A percentile compares a stretch with the other conserved stretches of the same genome.
Conservation (phyloP, 495 filamentous ascomycete genomes). For the Pseudotulostoma volvatum region DNA sequence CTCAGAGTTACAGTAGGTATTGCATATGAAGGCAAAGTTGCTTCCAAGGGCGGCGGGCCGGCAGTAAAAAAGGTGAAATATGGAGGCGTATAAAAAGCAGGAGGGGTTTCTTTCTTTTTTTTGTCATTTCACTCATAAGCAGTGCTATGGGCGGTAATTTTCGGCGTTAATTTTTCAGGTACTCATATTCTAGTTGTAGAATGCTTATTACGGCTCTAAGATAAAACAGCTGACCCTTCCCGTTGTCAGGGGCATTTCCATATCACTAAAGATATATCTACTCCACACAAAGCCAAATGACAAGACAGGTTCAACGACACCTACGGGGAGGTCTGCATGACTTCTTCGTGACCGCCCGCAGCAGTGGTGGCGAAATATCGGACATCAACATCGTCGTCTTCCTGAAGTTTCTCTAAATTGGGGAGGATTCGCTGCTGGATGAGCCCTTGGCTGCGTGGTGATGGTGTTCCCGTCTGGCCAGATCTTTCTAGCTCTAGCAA, state of each 20-base stretch:
- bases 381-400: constrained; percentile 95
- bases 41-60: too few relatives aligned
- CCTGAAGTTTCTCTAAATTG: constrained; percentile 82
- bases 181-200: too few relatives aligned
- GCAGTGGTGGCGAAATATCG: constrained; percentile 81
- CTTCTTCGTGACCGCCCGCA: constrained; percentile 30
- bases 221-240: constrained; percentile 15
- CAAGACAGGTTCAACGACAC: neutral
- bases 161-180: too few relatives aligned
- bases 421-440: constrained; percentile 80
- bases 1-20: too few relatives aligned
- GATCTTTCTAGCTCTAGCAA: constrained; percentile 70
- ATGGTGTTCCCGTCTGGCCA: constrained; percentile 42
- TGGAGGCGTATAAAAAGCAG: too few relatives aligned
- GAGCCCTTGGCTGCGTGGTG: constrained; percentile 59
- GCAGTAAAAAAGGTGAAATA: too few relatives aligned
- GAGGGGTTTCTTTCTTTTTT: too few relatives aligned
- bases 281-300: neutral
- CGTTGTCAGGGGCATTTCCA: neutral
- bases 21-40: too few relatives aligned
- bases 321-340: constrained; percentile 35
- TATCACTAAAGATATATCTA: neutral
- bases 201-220: constrained; percentile 25
- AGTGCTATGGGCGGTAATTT: too few relatives aligned
- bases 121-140: too few relatives aligned